Evolutionary conservation across 495 filamentous ascomycete species (phyloP).

Genomic region (Daldinia vernicosa): DNA sequence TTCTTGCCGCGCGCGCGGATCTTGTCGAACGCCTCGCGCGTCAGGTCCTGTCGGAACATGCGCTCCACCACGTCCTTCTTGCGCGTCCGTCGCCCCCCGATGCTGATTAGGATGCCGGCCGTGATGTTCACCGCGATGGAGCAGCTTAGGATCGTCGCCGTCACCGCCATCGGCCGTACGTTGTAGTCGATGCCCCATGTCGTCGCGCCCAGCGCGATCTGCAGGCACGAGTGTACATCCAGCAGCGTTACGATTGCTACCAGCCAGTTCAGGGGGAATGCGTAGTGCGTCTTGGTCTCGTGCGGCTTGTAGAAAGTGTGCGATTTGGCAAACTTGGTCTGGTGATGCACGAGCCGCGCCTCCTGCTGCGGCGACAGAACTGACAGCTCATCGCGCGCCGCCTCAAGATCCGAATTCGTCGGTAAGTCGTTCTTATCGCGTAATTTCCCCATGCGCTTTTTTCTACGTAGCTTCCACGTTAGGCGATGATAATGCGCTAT

Average conservation of each 20-base stretch:
- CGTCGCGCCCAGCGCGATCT: slow-evolving; percentile 76
- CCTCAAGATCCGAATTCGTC: slow-evolving; percentile 54
- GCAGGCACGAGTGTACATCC: slow-evolving; percentile 76
- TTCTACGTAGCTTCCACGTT: slow-evolving; percentile 74
- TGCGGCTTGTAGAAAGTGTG: slow-evolving; percentile 89
- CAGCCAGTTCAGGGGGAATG: slow-evolving; percentile 76
- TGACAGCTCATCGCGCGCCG: slow-evolving; percentile 58
- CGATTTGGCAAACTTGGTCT: slow-evolving; percentile 75
- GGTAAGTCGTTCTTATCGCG: slow-evolving; percentile 79
- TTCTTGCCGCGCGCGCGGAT: slow-evolving; percentile 61
- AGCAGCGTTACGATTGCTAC: slow-evolving; percentile 77
- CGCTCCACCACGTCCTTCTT: slow-evolving; percentile 85
- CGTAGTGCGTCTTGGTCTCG: slow-evolving; percentile 80
- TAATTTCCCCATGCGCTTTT: slow-evolving; percentile 68
- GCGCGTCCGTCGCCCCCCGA: slow-evolving; percentile 74
- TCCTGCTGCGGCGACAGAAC: slow-evolving; percentile 72
- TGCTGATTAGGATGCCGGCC: slow-evolving; percentile 74
- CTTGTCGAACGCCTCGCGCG: slow-evolving; percentile 74
- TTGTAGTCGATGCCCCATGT: slow-evolving; percentile 77
- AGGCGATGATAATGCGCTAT: slow-evolving; percentile 69
- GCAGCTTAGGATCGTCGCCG: slow-evolving; percentile 79
- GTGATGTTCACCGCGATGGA: slow-evolving; percentile 76
- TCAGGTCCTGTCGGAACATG: slow-evolving; percentile 76
- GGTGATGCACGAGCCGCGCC: slow-evolving; percentile 71
- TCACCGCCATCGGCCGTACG: slow-evolving; percentile 70